A percentile compares a stretch with the other conserved stretches of the same genome.
phyloP scores from a whole-genome alignment of 192 early-diverging fungal species.

The Geranomyces michiganensis region DNA sequence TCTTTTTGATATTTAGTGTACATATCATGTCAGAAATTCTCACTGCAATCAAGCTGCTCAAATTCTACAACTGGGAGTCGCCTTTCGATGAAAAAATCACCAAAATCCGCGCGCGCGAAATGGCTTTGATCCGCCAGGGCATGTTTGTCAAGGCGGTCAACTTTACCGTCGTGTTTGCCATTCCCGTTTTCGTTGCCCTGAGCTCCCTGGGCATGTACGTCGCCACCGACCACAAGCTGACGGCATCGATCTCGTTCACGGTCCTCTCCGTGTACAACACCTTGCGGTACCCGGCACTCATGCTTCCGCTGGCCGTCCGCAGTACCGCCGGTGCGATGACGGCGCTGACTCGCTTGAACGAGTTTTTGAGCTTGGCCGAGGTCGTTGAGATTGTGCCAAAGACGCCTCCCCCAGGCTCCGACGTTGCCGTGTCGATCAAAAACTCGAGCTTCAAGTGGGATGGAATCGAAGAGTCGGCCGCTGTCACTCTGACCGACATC shows the following conservation, averaged over 20 bases:
- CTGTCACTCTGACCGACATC: constrained; percentile 47
- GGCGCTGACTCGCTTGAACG: constrained; percentile 55
- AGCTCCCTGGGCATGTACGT: constrained; percentile 46
- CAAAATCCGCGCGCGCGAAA: constrained; percentile 61
- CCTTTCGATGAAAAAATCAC: constrained; percentile 64
- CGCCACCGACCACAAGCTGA: constrained; percentile 38
- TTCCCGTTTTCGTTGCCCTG: constrained; percentile 58
- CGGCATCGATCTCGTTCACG: constrained; percentile 63
- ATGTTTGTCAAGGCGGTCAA: constrained; percentile 65
- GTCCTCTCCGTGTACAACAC: constrained; percentile 71
- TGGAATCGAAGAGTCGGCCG: constrained; percentile 44
- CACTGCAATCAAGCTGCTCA: constrained; percentile 76
- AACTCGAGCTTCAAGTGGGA: constrained; percentile 63
- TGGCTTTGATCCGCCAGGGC: constrained; percentile 48
- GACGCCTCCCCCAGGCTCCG: constrained; percentile 33
- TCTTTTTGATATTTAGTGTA: constrained; percentile 41
- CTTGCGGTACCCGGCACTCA: constrained; percentile 68
- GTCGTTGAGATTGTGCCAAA: constrained; percentile 39
- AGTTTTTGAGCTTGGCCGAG: constrained; percentile 56
- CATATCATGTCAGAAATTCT: constrained; percentile 75
- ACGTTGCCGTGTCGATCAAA: constrained; percentile 41
- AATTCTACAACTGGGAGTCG: constrained; percentile 75
- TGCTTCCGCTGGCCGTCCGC: constrained; percentile 68
- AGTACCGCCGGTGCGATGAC: constrained; percentile 56
- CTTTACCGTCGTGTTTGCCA: constrained; percentile 65